Evolutionary conservation across 2,329 filamentous ascomycete species (phyloP), one percentile per base, ranked within the genome.

Genomic region (Mycogone perniciosa): DNA sequence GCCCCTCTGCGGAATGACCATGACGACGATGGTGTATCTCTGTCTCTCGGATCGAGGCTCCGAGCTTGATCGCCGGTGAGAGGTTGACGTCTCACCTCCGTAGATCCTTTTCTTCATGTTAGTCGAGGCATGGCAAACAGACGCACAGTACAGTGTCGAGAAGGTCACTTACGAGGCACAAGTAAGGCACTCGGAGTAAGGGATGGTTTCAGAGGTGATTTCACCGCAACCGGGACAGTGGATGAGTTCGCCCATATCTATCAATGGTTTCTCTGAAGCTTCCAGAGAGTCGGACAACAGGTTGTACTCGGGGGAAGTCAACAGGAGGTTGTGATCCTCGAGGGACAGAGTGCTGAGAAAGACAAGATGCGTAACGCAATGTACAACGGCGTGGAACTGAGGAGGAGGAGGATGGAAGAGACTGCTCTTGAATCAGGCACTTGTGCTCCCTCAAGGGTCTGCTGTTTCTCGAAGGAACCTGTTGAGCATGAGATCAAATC

Each of bases 141-240:
- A 20, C 20, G 3, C 20, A 20, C 20, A 20, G 13, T 39, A 20
- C 3, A n/a, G 37, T 7, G 13, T 2, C 7, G 9, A 10, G 37
- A 2, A 39, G 13, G 5, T 11, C 9, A 53, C 57, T 42, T 49
- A 57, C 54, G 48, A 48, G 2, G 41, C 47, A 37, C 59, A 60
- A 40, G 56, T 57, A 37, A 59, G 48, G 47, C 59, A 60, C 39
- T 56, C 52, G 13, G 54, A 54, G 26, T 51, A 34, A 7, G 56
- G 56, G 33, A 56, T 48, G 35, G 48, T 54, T 5, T 49, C 39
- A 4, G 54, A 55, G 11, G 53, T 52, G 46, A 55, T 47, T 42
- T 56, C 51, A 46, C 51, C 53, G 40, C 59, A 60, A 13, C 48
- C 50, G 31, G 52, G 54, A 46, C 59, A 60, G 13, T 45, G 35